Percentiles rank a stretch among this genome's conserved stretches.
These are phyloP conservation scores for Calonectria pteridis DNA, from an alignment of 2,329 filamentous ascomycete species.

Conservation along the genomic window DNA sequence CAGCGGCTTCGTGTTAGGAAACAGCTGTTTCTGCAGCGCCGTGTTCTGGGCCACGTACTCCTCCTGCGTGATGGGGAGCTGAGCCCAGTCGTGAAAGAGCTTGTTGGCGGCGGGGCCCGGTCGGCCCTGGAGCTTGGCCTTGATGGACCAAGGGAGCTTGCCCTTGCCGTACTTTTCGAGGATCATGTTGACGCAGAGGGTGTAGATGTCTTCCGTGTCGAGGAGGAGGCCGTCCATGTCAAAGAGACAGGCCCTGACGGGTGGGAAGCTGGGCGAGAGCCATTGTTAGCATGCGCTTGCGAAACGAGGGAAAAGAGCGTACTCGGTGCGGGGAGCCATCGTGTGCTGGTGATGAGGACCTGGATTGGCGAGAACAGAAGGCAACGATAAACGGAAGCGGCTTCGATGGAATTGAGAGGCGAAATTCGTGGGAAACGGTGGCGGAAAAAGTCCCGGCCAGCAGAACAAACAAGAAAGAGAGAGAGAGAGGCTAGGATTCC, in stretches of 20 bases:
- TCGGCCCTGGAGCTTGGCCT: conserved; percentile 82
- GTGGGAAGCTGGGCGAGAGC: conserved; percentile 72
- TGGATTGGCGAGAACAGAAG: not conserved
- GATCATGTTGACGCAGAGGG: conserved; percentile 83
- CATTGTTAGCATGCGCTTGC: conserved; percentile 24
- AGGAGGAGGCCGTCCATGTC: conserved; percentile 99
- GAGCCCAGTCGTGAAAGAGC: conserved; percentile 81
- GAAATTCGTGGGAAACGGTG: not conserved
- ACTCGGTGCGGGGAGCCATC: conserved; percentile 62
- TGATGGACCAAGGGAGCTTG: conserved; percentile 90
- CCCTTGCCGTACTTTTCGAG: conserved; percentile 81
- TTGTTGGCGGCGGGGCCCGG: conserved; percentile 65
- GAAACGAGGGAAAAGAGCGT: conserved; percentile 39
- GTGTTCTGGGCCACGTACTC: conserved; percentile 73
- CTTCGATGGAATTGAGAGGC: not conserved
- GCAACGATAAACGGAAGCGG: conserved; percentile 3
- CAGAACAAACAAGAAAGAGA: conserved; percentile 4
- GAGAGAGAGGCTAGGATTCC: conserved; percentile 20
- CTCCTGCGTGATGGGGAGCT: conserved; percentile 80
- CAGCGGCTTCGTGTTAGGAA: conserved; percentile 80
- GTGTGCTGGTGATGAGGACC: not conserved
- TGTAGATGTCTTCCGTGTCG: conserved; percentile 93
- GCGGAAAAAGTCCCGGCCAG: conserved; percentile 19
- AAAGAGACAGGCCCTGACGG: conserved; percentile 91
- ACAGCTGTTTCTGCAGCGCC: conserved; percentile 77